Base-by-base conservation (phyloP, 2,329 filamentous ascomycete species). In the Fusarium buxicola region DNA sequence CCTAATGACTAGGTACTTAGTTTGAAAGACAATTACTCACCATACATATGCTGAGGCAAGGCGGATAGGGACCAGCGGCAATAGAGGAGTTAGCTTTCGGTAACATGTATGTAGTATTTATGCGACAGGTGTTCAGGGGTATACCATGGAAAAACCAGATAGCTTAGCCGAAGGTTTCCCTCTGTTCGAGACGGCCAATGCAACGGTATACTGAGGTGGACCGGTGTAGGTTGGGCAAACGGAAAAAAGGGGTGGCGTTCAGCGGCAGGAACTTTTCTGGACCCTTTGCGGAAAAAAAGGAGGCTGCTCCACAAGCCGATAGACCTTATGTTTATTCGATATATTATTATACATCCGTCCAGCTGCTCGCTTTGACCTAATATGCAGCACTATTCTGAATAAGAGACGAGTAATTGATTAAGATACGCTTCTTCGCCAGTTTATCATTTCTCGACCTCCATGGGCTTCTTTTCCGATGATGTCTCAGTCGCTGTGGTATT, bases 361-460 rank as follows among this genome's bases (percentile, higher is more conserved):
- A 10, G 24, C 39, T 27, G 24, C 12, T 28, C 13, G 39, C 46
- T 34, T 15, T 16, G 27, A 46, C 34, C 47, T 48, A 41, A 48
- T 52, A 31, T 30, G 39, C 35, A 49, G 36, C 27, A 55, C 27
- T 50, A 32, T 34, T 45, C 35, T 36, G 35, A 36, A 46, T 28
- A 36, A 31, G 39, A 58, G 48, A 38, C 7, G 36, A 43, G 27
- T 21, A 45, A 55, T 49, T 41, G 49, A 68, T 52, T 44, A 38
- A 44, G 44, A 21, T 36, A 38, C 27, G 16, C n/a, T 25, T 7
- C 16, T 21, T 50, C 30, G 40, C 46, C 49, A 27, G 25, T 62
- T 35, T 43, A 55, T 68, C 34, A 55, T 43, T 62, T 60, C 43
- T 57, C 59, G n/a, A 47, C 53, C 31, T 60, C 59, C 30, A 49